A percentile compares a stretch with the other conserved stretches of the same genome.
Conservation (phyloP, 2,329 filamentous ascomycete species). For the Periconia macrospinosa region DNA sequence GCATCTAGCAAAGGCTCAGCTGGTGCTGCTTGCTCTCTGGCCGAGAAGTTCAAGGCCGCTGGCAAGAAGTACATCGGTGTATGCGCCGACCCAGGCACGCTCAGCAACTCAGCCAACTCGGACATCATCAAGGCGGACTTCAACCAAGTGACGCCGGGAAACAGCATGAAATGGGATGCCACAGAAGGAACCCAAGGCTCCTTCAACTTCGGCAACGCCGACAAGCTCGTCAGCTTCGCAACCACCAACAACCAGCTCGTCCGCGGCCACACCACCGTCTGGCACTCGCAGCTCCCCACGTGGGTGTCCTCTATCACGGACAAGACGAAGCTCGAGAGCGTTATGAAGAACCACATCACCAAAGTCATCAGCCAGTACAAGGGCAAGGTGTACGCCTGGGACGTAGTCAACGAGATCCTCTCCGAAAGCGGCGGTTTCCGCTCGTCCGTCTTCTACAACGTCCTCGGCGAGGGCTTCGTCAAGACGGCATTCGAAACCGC, state of each 20-base stretch:
- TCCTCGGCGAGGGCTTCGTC: slow-evolving; percentile 72
- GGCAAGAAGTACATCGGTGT: slow-evolving; percentile 72
- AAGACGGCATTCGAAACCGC: slow-evolving; percentile 71
- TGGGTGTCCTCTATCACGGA: slow-evolving; percentile 64
- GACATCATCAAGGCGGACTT: slow-evolving; percentile 64
- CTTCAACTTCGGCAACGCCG: slow-evolving; percentile 61
- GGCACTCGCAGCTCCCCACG: slow-evolving; percentile 56
- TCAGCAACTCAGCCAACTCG: slow-evolving; percentile 55
- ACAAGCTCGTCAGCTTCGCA: slow-evolving; percentile 65
- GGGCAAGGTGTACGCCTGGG: slow-evolving; percentile 65
- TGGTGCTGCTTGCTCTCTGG: slow-evolving; percentile 40
- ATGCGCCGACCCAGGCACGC: slow-evolving; percentile 57
- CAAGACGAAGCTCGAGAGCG: slow-evolving; percentile 54
- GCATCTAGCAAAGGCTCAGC: slow-evolving; percentile 13
- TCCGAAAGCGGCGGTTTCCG: slow-evolving; percentile 63
- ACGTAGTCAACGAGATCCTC: slow-evolving; percentile 66
- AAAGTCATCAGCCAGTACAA: slow-evolving; percentile 62
- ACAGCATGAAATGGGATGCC: slow-evolving; percentile 71
- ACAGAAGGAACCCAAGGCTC: slow-evolving; percentile 51
- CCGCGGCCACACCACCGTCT: slow-evolving; percentile 67
- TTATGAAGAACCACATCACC: slow-evolving; percentile 63
- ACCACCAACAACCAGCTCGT: slow-evolving; percentile 57
- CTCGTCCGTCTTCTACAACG: slow-evolving; percentile 64
- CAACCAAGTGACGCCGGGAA: slow-evolving; percentile 67
- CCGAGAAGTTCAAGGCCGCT: slow-evolving; percentile 60